Conservation (phyloP, 2,329 filamentous ascomycete genomes). For the Stemphylium vesicarium region DNA sequence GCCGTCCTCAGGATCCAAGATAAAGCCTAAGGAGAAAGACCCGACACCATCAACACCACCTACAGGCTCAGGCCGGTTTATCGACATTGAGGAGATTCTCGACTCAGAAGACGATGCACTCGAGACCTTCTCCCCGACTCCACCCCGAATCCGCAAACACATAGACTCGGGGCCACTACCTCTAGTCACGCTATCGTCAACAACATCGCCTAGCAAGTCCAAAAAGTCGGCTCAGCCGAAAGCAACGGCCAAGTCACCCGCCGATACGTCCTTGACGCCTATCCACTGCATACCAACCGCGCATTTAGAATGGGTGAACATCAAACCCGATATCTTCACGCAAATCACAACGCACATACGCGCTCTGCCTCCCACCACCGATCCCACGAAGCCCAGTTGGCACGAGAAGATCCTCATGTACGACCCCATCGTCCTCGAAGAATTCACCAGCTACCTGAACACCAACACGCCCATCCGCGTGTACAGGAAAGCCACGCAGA, state of each 20-base stretch:
- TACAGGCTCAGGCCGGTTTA: slow-evolving; percentile 32
- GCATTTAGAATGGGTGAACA: slow-evolving; percentile 38
- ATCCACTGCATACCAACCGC: slow-evolving; percentile 24
- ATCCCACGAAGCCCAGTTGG: slow-evolving; percentile 67
- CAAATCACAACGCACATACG: slow-evolving; percentile 59
- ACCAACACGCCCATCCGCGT: slow-evolving; percentile 28
- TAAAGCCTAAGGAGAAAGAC: neutral
- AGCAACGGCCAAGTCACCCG: neutral
- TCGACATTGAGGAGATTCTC: slow-evolving; percentile 48
- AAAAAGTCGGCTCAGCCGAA: neutral
- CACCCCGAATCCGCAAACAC: slow-evolving; percentile 35
- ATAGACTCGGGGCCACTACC: slow-evolving; percentile 25
- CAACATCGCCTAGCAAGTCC: slow-evolving; percentile 4
- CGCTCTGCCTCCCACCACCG: slow-evolving; percentile 48
- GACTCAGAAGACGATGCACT: slow-evolving; percentile 48
- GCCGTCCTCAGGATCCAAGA: slow-evolving; percentile 4
- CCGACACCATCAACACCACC: slow-evolving; percentile 19
- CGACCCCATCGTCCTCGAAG: slow-evolving; percentile 87
- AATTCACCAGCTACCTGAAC: slow-evolving; percentile 84
- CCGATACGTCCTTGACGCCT: neutral
- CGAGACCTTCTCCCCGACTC: slow-evolving; percentile 41
- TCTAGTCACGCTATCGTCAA: slow-evolving; percentile 8
- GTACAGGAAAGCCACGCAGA: slow-evolving; percentile 37
- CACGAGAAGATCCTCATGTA: slow-evolving; percentile 94
- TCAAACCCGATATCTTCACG: slow-evolving; percentile 51